Percentiles rank a stretch among this genome's conserved stretches.
Conservation (phyloP, 192 early-diverging fungal genomes). For the Coemansia sp. region DNA sequence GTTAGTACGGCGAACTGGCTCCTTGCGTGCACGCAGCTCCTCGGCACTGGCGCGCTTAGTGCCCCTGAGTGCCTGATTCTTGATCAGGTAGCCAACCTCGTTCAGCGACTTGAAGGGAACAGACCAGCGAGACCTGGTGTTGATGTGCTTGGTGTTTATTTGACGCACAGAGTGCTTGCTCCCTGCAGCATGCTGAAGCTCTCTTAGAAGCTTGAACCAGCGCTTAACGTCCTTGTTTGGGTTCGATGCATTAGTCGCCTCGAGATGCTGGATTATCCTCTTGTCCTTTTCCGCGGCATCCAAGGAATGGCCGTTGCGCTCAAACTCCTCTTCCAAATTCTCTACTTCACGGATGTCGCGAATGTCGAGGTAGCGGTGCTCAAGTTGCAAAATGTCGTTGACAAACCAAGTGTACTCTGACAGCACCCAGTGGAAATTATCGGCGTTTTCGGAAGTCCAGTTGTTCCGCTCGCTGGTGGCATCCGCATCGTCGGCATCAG, state of each 20-base stretch:
- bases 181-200: slow-evolving; percentile 33
- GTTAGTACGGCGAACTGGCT: slow-evolving; percentile 28
- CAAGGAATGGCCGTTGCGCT: neutral
- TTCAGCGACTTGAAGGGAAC: slow-evolving; percentile 52
- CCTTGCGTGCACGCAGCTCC: neutral
- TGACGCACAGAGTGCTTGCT: slow-evolving; percentile 38
- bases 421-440: slow-evolving; percentile 43
- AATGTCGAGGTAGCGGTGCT: slow-evolving; percentile 45
- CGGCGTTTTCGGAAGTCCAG: slow-evolving; percentile 41
- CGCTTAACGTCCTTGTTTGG: slow-evolving; percentile 34
- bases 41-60: slow-evolving; percentile 16
- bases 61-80: slow-evolving; percentile 32
- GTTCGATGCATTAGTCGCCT: slow-evolving; percentile 29
- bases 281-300: slow-evolving; percentile 6
- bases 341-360: slow-evolving; percentile 36
- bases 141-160: slow-evolving; percentile 55
- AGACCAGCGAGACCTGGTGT: slow-evolving; percentile 50
- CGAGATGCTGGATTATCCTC: slow-evolving; percentile 23
- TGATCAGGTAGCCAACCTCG: slow-evolving; percentile 48
- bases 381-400: slow-evolving; percentile 13
- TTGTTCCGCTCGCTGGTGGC: slow-evolving; percentile 26
- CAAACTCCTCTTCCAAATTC: slow-evolving; percentile 17
- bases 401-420: slow-evolving; percentile 36
- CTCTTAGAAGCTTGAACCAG: slow-evolving; percentile 22
- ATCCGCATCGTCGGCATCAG: neutral